phyloP scores from a whole-genome alignment of 1,284 basidiomycete species.

The Pseudozyma flocculosa region DNA sequence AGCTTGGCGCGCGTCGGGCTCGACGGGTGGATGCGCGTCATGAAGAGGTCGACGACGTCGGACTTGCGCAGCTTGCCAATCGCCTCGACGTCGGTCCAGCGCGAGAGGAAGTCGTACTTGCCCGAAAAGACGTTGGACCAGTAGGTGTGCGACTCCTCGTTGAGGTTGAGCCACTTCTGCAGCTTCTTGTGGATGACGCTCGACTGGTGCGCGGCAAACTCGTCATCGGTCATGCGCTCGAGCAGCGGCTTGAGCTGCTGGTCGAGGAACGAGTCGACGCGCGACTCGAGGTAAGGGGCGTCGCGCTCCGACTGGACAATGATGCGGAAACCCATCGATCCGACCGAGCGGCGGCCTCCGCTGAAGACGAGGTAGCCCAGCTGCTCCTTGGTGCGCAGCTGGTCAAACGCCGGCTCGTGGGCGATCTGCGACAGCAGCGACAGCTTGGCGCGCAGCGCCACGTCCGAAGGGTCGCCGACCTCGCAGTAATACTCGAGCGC shows the following conservation, averaged over 20 bases:
- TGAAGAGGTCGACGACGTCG: slow-evolving; percentile 77
- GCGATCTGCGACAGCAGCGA: slow-evolving; percentile 54
- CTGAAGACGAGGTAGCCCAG: slow-evolving; percentile 71
- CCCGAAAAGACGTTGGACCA: slow-evolving; percentile 69
- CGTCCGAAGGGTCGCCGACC: slow-evolving; percentile 48
- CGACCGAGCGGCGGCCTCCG: slow-evolving; percentile 53
- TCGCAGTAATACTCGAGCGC: slow-evolving; percentile 60
- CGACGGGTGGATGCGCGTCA: slow-evolving; percentile 66
- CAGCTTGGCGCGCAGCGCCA: slow-evolving; percentile 42
- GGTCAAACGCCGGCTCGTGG: slow-evolving; percentile 84
- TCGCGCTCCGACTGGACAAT: slow-evolving; percentile 86
- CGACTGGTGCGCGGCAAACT: slow-evolving; percentile 47
- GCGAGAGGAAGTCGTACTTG: slow-evolving; percentile 60
- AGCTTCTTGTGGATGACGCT: slow-evolving; percentile 53
- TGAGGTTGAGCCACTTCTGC: slow-evolving; percentile 53
- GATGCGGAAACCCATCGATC: slow-evolving; percentile 77
- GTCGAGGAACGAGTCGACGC: slow-evolving; percentile 83
- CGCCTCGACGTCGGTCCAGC: slow-evolving; percentile 69
- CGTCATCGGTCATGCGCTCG: slow-evolving; percentile 39
- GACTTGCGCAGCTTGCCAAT: slow-evolving; percentile 71
- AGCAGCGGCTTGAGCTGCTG: slow-evolving; percentile 65
- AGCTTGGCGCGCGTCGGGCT: slow-evolving; percentile 39
- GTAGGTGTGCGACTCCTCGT: slow-evolving; percentile 55
- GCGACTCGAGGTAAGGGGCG: slow-evolving; percentile 79
- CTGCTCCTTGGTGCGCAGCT: slow-evolving; percentile 93